Base-by-base conservation (phyloP, 179 eudicot genomes). In the Nepenthes alata region DNA sequence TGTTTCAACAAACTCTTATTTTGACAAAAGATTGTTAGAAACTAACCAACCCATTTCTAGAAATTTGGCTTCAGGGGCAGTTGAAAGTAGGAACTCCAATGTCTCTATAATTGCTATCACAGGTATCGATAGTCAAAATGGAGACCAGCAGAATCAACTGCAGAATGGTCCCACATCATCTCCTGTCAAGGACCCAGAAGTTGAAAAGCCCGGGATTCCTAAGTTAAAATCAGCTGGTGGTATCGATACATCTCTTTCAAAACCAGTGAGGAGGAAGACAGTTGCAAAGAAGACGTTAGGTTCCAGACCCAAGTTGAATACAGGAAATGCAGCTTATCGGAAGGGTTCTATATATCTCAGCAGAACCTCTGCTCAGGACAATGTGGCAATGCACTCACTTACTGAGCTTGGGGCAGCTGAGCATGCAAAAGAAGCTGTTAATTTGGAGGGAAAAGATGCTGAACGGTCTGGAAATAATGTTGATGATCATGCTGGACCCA, bases 271-370 rank as follows among this genome's bases (percentile, higher is more conserved):
- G 38, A 79, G 68, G 65, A 88, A 70, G 66, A 83, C 78, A 72
- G 58, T 61, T 68, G 73, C 81, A 45, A 80, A 77, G 78, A 91
- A 83, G 70, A 68, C 72, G 57, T 72, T 83, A 67, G 96, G 91
- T n/a, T 66, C 84, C 63, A 79, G 72, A 64, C 67, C 77, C 53
- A 80, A 78, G 70, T 55, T 73, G 54, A 65, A 75, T 71, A 74
- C 67, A 60, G 70, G 62, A 66, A 59, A 38, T 44, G 57, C 67
- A 16, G 66, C 67, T 68, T 78, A 69, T 64, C 67, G 68, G 66
- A 77, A 73, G 80, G 78, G 71, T 66, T 67, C 81, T 16, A 39
- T 76, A 15, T 54, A 48, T 68, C 15, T 53, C 35, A 63, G 53
- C 47, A 60, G 61, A 53, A 66, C 53, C 13, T 66, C 72, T 39